These are phyloP conservation scores for Telopea speciosissima DNA, from an alignment of 177 flowering plant genomes.

Conservation along the genomic window DNA sequence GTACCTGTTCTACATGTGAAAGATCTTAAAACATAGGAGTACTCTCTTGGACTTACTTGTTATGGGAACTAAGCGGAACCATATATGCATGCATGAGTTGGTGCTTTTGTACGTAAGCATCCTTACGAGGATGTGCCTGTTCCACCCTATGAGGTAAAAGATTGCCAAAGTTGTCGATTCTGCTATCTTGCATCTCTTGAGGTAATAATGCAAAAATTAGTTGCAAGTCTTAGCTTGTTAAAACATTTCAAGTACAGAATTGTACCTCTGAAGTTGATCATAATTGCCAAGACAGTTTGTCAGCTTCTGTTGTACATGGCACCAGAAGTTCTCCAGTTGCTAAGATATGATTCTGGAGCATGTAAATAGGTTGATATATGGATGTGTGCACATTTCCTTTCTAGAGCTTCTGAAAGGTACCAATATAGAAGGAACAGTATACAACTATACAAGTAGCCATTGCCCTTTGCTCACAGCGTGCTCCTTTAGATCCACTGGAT, in stretches of 20 bases:
- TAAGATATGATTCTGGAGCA: conserved; percentile 33
- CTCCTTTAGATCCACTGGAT: neutral
- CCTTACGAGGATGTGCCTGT: too few relatives aligned
- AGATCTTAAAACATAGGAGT: too few relatives aligned
- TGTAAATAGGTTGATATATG: conserved; percentile 57
- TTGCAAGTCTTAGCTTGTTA: neutral
- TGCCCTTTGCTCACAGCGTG: neutral
- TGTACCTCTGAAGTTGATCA: neutral
- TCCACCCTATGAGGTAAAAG: conserved; percentile 8
- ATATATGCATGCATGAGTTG: too few relatives aligned
- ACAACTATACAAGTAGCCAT: conserved; percentile 56
- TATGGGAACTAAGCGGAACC: too few relatives aligned
- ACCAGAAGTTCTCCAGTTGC: conserved; percentile 52
- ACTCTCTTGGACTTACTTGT: too few relatives aligned
- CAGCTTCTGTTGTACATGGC: conserved; percentile 67
- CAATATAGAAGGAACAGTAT: conserved; percentile 49
- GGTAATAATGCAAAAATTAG: too few relatives aligned
- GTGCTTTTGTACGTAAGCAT: too few relatives aligned
- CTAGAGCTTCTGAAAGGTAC: too few relatives aligned
- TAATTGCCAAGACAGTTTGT: conserved; percentile 42
- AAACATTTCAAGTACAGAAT: neutral
- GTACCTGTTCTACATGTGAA: too few relatives aligned
- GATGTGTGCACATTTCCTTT: conserved; percentile 57
- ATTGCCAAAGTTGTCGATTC: conserved; percentile 58
- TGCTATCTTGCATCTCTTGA: conserved; percentile 28